These are phyloP conservation scores for Cercospora berteroae DNA, from an alignment of 2,329 filamentous ascomycete species.

Conservation along the genomic window DNA sequence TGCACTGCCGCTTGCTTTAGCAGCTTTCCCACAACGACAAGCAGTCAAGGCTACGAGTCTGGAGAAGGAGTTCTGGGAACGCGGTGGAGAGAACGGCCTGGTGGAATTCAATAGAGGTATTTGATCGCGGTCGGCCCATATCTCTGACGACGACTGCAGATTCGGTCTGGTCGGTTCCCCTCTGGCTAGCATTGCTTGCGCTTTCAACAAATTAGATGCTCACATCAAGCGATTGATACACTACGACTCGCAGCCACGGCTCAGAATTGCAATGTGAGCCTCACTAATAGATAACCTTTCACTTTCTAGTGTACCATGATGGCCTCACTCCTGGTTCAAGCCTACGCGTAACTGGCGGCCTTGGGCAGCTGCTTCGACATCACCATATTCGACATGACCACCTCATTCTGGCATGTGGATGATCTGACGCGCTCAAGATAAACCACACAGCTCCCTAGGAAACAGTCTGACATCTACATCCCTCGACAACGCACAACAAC, in stretches of 20 bases:
- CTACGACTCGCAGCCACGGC: background rate
- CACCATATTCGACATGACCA: background rate
- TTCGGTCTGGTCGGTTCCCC: background rate
- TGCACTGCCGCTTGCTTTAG: conserved; percentile 84
- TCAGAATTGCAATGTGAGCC: background rate
- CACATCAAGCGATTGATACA: conserved; percentile 1
- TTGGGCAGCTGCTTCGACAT: background rate
- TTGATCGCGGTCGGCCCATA: conserved; percentile 40
- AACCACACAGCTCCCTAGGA: background rate
- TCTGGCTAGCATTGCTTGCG: no score
- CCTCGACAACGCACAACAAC: no score
- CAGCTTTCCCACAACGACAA: conserved; percentile 89
- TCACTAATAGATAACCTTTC: background rate
- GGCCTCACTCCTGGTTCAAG: background rate
- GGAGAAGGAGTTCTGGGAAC: conserved; percentile 82
- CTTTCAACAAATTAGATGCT: background rate
- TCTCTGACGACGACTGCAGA: background rate
- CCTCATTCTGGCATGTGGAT: background rate
- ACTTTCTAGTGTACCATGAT: background rate
- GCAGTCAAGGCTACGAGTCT: conserved; percentile 70
- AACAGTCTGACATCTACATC: background rate
- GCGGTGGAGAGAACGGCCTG: conserved; percentile 73
- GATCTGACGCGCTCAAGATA: no score
- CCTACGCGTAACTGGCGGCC: background rate
- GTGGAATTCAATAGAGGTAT: conserved; percentile 98